Base-by-base conservation (phyloP, 768 basidiomycete species). In the Hydnomerulius pinastri region DNA sequence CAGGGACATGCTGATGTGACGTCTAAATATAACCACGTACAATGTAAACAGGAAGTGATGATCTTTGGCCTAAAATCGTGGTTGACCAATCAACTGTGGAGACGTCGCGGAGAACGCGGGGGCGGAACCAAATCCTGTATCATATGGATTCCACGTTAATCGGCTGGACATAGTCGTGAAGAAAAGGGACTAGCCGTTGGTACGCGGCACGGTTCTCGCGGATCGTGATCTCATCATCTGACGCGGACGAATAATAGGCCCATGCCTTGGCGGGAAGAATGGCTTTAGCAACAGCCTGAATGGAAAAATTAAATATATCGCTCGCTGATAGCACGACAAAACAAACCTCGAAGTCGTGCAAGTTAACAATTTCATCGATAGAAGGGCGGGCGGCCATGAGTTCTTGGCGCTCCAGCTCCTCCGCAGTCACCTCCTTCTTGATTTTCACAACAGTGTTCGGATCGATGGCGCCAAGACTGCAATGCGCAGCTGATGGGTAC, bases 191-290 rank as follows among this genome's bases (percentile, higher is more conserved):
- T 43, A 43, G 84, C 88, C 93, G 77, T 57, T 95, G 92, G 65
- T 85, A 97, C 1, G 92, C 93, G 40, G 84, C 79, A 54, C 89
- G 90, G 60, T 94, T 94, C 66, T 93, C 91, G 41, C 91, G 76
- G 51, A 80, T 74, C 29, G 90, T 92, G 42, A 92, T 90, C 71
- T 94, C 91, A 59, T 95, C 92, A 65, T 96, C 93, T 6, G 93
- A 84, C 12, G 91, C 92, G 8, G 90, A 92, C 0, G 87, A 90
- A 62, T 95, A 92, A 65, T 92, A 92, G 2, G 92, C 92, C 92
- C 93, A 95, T 1, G 90, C 90, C 63, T 90, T 89, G 28, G 85
- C 82, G 2, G 84, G 71, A 72, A 97, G 84, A 10, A 88, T 85
- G 56, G 78, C 74, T 68, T 79, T 87, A 3, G 92, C 92, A 43